phyloP scores from a whole-genome alignment of 2,329 filamentous ascomycete genomes.

The Rosellinia necatrix region DNA sequence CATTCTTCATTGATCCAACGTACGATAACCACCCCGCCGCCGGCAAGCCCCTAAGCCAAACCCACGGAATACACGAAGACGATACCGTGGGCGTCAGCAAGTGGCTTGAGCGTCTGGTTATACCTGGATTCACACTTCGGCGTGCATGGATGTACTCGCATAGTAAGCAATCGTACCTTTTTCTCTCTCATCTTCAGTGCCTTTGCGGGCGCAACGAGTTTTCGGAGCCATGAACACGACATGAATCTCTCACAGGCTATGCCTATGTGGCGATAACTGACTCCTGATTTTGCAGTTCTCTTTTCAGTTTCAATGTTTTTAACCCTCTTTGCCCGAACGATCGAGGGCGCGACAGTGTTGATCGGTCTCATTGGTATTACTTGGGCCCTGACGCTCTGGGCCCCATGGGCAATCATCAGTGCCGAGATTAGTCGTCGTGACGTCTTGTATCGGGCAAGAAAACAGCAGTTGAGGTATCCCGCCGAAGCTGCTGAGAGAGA shows the following conservation, averaged over 20 bases:
- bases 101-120: slow-evolving; percentile 67
- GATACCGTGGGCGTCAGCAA: slow-evolving; percentile 45
- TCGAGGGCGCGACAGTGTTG: slow-evolving; percentile 73
- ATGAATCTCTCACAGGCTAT: no score
- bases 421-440: slow-evolving; percentile 88
- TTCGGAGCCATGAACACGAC: no score
- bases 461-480: slow-evolving; percentile 40
- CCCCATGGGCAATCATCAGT: slow-evolving; percentile 92
- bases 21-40: slow-evolving; percentile 59
- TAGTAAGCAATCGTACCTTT: no score
- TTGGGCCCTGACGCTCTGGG: slow-evolving; percentile 93
- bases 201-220: no score
- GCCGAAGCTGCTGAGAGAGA: slow-evolving; percentile 26
- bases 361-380: slow-evolving; percentile 85
- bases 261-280: no score
- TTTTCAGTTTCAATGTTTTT: slow-evolving; percentile 82
- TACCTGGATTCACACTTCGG: slow-evolving; percentile 84
- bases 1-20: slow-evolving; percentile 82
- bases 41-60: slow-evolving; percentile 38
- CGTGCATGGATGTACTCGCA: slow-evolving; percentile 86
- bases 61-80: slow-evolving; percentile 33
- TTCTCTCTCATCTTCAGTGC: no score
- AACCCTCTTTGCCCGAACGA: slow-evolving; percentile 76
- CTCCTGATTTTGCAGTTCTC: no score
- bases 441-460: slow-evolving; percentile 53